phyloP scores from a whole-genome alignment of 2,329 filamentous ascomycete genomes.

The Cucurbitaria berberidis region DNA sequence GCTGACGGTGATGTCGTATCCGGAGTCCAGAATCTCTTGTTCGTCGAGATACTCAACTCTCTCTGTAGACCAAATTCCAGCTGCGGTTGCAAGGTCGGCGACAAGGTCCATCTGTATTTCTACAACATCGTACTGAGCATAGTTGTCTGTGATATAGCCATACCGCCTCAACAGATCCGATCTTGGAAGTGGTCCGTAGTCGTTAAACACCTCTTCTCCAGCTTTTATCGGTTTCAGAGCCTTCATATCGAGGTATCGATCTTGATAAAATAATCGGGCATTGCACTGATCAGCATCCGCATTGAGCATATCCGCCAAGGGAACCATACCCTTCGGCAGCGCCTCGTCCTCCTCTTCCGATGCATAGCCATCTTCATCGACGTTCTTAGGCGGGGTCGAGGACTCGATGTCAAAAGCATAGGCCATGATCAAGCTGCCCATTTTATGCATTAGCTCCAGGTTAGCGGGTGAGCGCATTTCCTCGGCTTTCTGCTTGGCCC shows the following conservation, averaged over 20 bases:
- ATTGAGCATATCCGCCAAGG: slow-evolving; percentile 88
- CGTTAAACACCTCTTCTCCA: slow-evolving; percentile 83
- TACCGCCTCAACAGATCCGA: slow-evolving; percentile 84
- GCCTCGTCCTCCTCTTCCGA: slow-evolving; percentile 57
- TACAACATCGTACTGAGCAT: slow-evolving; percentile 80
- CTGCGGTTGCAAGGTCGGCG: slow-evolving; percentile 22
- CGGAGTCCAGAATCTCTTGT: slow-evolving; percentile 70
- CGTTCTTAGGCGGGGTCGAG: slow-evolving; percentile 53
- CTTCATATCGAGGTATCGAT: slow-evolving; percentile 70
- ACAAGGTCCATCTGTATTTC: slow-evolving; percentile 73
- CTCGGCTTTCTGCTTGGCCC: slow-evolving; percentile 37
- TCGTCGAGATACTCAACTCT: slow-evolving; percentile 65
- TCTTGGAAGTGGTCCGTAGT: slow-evolving; percentile 84
- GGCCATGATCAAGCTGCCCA: slow-evolving; percentile 90
- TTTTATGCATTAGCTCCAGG: slow-evolving; percentile 70
- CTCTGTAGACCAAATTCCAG: slow-evolving; percentile 19
- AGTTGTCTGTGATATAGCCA: slow-evolving; percentile 82
- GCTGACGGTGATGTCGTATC: slow-evolving; percentile 63
- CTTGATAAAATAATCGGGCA: slow-evolving; percentile 67
- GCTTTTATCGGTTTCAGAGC: slow-evolving; percentile 70
- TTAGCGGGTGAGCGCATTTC: slow-evolving; percentile 57
- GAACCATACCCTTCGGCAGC: slow-evolving; percentile 80
- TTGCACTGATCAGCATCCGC: slow-evolving; percentile 85
- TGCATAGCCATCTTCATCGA: slow-evolving; percentile 61
- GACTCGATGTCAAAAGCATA: slow-evolving; percentile 85